Base-by-base conservation (phyloP, 768 basidiomycete species). In the Hysterangium stoloniferum region DNA sequence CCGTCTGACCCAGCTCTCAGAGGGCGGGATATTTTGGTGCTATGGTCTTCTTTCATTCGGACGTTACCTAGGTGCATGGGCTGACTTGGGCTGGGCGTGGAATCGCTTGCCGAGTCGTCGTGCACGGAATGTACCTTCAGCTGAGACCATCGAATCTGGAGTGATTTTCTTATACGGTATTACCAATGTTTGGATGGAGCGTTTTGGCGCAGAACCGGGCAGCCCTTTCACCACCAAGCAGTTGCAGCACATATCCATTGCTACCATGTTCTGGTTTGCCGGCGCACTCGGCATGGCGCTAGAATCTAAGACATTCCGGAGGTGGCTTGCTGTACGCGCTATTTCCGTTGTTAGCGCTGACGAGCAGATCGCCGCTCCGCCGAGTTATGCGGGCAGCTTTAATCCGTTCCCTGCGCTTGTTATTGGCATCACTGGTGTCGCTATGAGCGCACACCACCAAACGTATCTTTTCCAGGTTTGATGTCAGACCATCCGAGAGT, bases 161-260 rank as follows among this genome's bases (percentile, higher is more conserved):
- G 75, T 90, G 45, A 93, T 97, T 59, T 94, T 94, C 67, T 29
- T 81, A 0, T 98, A 97, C 62, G 94, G 94, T 6, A 72, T 78
- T 29, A 85, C 90, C 36, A 95, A 98, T 62, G 91, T 86, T 13
- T 98, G 91, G 90, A 91, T 97, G 88, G 95, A 98, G 67, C 78
- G 95, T 35, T 88, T 95, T 57, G 94, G 93, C 3, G 87, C 83
- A 1, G 67, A 75, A 13, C 68, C 85, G 0, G 89, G 87, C 12
- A 83, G 84, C 61, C 87, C 93, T 12, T 95, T 77, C 68, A 86
- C 87, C 1, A 86, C 91, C 22, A 95, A 92, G 65, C 79, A 96
- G 62, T 78, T 96, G 13, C 91, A 98, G 60, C 95, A 97, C 59
- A 94, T 95, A 48, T 78, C 84, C 49, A 96, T 98, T 56, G 94